phyloP scores from a whole-genome alignment of 768 basidiomycete species.

The Lactifluus piperatus region DNA sequence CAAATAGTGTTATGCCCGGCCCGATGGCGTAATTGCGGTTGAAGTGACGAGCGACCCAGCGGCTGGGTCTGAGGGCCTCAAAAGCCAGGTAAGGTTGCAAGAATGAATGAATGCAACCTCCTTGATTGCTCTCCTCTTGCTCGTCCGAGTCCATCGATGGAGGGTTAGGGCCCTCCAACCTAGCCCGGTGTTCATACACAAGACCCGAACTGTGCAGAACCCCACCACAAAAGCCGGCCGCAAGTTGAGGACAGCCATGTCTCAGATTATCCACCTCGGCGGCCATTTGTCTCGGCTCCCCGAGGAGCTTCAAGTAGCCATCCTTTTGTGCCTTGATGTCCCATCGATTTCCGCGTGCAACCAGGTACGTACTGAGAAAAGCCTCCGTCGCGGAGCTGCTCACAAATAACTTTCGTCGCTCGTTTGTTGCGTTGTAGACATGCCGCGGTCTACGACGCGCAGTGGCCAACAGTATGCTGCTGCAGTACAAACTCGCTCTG shows the following conservation, averaged over 20 bases:
- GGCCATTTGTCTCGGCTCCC: background rate
- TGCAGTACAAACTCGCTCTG: background rate
- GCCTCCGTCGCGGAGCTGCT: background rate
- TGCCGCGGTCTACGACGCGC: background rate
- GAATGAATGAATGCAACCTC: no score
- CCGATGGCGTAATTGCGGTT: no score
- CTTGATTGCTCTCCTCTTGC: no score
- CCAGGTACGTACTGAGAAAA: background rate
- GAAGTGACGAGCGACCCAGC: no score
- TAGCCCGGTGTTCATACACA: background rate
- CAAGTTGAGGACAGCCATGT: background rate
- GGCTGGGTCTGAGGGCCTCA: no score
- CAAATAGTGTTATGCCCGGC: no score
- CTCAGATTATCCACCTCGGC: background rate
- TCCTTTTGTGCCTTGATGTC: background rate
- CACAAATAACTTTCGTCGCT: no score
- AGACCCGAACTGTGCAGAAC: background rate
- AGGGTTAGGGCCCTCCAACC: no score
- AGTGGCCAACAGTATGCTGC: background rate
- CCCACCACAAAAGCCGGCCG: background rate
- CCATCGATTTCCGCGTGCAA: background rate
- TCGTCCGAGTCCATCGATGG: no score
- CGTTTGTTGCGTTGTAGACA: background rate
- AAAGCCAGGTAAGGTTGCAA: no score
- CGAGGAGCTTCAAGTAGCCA: background rate